These are phyloP conservation scores for Mucor mucedo DNA, from an alignment of 371 early-diverging fungal genomes.

Conservation along the genomic window DNA sequence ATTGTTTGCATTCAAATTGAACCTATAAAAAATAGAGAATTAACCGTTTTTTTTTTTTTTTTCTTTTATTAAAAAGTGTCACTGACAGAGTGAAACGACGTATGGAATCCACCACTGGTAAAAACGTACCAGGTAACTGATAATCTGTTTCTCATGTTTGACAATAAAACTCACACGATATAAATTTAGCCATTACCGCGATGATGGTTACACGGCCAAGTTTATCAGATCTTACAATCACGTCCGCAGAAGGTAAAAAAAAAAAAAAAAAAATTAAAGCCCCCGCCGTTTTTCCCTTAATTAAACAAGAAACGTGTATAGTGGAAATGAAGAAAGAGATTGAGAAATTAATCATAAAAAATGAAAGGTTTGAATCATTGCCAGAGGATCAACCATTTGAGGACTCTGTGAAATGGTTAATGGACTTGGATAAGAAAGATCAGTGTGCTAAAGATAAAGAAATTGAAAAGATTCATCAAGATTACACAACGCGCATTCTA, in stretches of 20 bases:
- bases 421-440: conserved; percentile 6
- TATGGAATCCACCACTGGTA: conserved; percentile 5
- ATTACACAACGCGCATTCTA: conserved; percentile 5
- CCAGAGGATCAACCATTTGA: conserved; percentile 4
- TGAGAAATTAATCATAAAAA: neutral
- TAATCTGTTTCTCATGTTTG: no score
- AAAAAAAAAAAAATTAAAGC: no score
- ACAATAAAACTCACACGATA: neutral
- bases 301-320: neutral
- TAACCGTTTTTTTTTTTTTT: no score
- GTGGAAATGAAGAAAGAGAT: conserved; percentile 10
- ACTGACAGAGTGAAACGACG: conserved; percentile 7
- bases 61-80: neutral
- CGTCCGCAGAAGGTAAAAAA: conserved; percentile 14
- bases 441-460: conserved; percentile 1
- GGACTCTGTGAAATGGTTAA: conserved; percentile 4
- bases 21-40: neutral
- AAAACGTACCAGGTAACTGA: conserved; percentile 12
- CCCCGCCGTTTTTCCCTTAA: neutral
- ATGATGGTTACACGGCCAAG: conserved; percentile 7
- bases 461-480: conserved; percentile 5
- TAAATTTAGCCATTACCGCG: conserved; percentile 8
- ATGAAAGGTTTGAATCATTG: neutral
- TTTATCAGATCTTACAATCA: conserved; percentile 18
- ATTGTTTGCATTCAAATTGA: neutral